A percentile compares a stretch with the other conserved stretches of the same genome.
These are phyloP conservation scores for Penicillium psychrofluorescens DNA, from an alignment of 495 filamentous ascomycete genomes.

Conservation along the genomic window DNA sequence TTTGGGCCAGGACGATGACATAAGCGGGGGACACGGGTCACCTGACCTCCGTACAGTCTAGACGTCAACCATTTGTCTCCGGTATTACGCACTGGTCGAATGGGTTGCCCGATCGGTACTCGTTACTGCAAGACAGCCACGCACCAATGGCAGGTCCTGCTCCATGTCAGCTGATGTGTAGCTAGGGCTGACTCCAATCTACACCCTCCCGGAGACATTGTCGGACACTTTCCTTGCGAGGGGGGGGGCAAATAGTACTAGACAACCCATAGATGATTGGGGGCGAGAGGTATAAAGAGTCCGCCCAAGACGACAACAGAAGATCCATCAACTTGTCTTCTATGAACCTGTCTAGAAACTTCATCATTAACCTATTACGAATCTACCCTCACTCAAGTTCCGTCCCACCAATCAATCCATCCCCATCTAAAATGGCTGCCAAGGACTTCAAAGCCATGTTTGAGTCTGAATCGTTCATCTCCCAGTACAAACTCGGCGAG, in stretches of 20 bases:
- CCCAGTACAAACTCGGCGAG: constrained; percentile 25
- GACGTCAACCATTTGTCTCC: too few relatives aligned
- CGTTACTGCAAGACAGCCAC: too few relatives aligned
- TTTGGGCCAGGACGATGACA: constrained; percentile 27
- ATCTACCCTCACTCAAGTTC: background rate
- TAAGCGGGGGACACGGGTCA: constrained; percentile 11
- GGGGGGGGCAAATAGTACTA: background rate
- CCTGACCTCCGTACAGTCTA: too few relatives aligned
- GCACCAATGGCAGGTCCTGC: too few relatives aligned
- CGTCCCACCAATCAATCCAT: background rate
- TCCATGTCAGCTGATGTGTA: too few relatives aligned
- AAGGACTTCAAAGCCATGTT: constrained; percentile 10
- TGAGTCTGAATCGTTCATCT: constrained; percentile 22
- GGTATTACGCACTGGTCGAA: background rate
- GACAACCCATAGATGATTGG: background rate
- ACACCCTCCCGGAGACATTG: constrained; percentile 17
- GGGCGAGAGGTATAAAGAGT: background rate
- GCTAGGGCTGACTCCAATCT: too few relatives aligned
- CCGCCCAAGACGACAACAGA: background rate
- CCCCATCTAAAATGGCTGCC: background rate
- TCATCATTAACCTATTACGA: too few relatives aligned
- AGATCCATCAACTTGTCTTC: too few relatives aligned
- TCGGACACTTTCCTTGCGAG: constrained; percentile 23
- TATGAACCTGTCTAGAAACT: too few relatives aligned
- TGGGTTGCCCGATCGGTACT: too few relatives aligned